Percentiles rank a stretch among this genome's conserved stretches.
Evolutionary conservation across 306 rosid species (phyloP).

Genomic region (Luffa aegyptiaca): DNA sequence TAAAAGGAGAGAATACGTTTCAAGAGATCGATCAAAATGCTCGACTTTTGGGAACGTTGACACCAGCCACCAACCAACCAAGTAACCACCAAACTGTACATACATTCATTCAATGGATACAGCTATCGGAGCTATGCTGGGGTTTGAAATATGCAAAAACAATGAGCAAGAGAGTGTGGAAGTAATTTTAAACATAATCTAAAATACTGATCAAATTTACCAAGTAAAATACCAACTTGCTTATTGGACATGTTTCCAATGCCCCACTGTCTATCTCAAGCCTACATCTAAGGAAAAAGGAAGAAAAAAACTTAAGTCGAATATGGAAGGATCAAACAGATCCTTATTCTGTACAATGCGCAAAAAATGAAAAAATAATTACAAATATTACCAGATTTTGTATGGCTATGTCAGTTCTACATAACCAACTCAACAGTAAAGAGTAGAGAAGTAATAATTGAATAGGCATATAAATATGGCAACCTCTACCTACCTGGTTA

Average conservation of each 20-base stretch:
- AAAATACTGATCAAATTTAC: background rate
- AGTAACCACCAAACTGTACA: background rate
- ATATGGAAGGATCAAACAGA: background rate
- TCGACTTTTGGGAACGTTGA: too few relatives aligned
- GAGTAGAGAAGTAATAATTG: background rate
- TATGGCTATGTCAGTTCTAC: slow-evolving; percentile 4
- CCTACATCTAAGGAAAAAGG: background rate
- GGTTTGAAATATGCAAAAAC: background rate
- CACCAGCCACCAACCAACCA: background rate
- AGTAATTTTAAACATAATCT: background rate
- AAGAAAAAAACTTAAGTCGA: background rate
- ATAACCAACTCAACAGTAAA: slow-evolving; percentile 1
- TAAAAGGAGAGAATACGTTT: too few relatives aligned
- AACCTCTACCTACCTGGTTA: slow-evolving; percentile 3
- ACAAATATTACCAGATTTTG: slow-evolving; percentile 1
- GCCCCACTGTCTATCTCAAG: background rate
- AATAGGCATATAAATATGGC: background rate
- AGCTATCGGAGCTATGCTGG: too few relatives aligned
- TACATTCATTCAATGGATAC: background rate
- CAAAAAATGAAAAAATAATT: background rate
- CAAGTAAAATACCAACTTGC: background rate
- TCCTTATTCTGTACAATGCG: slow-evolving; percentile 2
- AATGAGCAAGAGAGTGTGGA: background rate
- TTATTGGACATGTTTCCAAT: background rate
- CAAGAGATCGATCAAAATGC: too few relatives aligned